Conservation (phyloP, 2,329 filamentous ascomycete genomes). For the Fusarium globosum region DNA sequence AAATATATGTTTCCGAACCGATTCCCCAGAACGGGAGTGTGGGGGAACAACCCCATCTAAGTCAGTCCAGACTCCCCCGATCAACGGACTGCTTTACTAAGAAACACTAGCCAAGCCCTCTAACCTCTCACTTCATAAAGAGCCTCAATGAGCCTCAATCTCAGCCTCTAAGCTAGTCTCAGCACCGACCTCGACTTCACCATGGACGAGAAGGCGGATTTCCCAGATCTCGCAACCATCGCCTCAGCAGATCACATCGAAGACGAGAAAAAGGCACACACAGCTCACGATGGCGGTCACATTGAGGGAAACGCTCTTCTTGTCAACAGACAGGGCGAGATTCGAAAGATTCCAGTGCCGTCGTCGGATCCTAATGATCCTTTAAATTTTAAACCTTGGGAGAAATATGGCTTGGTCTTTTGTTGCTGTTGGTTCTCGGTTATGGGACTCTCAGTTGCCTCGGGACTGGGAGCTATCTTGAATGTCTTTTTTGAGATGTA, state of each 20-base stretch:
- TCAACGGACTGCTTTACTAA: background rate
- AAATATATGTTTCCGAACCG: conserved; percentile 8
- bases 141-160: background rate
- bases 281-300: background rate
- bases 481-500: conserved; percentile 18
- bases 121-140: background rate
- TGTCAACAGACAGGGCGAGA: conserved; percentile 1
- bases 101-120: background rate
- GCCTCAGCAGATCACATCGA: conserved; percentile 8
- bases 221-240: background rate
- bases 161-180: background rate
- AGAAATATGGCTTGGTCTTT: conserved; percentile 19
- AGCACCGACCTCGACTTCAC: background rate
- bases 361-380: conserved; percentile 16
- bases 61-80: background rate
- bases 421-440: conserved; percentile 22
- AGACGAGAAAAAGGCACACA: background rate
- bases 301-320: conserved; percentile 16
- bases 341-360: conserved; percentile 13
- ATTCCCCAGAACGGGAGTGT: conserved; percentile 13
- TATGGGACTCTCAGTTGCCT: conserved; percentile 10
- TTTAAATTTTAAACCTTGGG: conserved; percentile 5
- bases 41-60: background rate
- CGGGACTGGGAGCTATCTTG: conserved; percentile 3
- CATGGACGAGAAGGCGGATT: conserved; percentile 10